Conservation (phyloP, 108 stramenopile genomes). For the Fragilariopsis cylindrus region DNA sequence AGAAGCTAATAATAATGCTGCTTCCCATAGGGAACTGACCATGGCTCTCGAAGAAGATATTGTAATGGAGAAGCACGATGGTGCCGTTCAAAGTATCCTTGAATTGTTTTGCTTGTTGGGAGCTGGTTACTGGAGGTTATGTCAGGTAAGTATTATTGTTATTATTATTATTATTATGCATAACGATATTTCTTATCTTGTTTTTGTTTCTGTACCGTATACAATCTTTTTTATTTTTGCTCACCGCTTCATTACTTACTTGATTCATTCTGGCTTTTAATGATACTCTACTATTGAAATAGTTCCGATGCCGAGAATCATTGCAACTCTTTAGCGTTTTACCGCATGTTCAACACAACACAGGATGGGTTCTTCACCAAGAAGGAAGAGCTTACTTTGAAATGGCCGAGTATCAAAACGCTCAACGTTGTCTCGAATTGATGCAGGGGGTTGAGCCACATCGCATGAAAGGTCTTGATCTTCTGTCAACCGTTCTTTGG, state of each 20-base stretch:
- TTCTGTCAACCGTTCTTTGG: constrained; percentile 92
- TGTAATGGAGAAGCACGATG: constrained; percentile 31
- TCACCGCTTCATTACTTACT: constrained; percentile 4
- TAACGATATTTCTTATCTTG: not conserved
- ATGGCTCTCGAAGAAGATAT: constrained; percentile 21
- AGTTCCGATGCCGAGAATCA: constrained; percentile 79
- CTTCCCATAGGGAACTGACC: not conserved
- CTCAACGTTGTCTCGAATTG: constrained; percentile 72
- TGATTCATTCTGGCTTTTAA: not conserved
- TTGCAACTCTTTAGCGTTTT: constrained; percentile 76
- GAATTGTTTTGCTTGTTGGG: constrained; percentile 62
- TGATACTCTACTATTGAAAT: not conserved
- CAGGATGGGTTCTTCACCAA: constrained; percentile 93
- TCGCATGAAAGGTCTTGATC: constrained; percentile 90
- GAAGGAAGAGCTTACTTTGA: constrained; percentile 94
- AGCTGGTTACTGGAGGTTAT: constrained; percentile 61
- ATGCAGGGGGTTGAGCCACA: constrained; percentile 91
- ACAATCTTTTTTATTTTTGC: not conserved
- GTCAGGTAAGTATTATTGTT: constrained; percentile 44
- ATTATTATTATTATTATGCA: not conserved
- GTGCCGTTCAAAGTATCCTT: constrained; percentile 40
- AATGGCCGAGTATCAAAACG: constrained; percentile 91
- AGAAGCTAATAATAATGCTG: not conserved
- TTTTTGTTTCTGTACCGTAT: not conserved
- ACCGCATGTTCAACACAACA: constrained; percentile 79